phyloP scores from a whole-genome alignment of 1,139 yeast genomes.

The Arxiozyma bovina region DNA sequence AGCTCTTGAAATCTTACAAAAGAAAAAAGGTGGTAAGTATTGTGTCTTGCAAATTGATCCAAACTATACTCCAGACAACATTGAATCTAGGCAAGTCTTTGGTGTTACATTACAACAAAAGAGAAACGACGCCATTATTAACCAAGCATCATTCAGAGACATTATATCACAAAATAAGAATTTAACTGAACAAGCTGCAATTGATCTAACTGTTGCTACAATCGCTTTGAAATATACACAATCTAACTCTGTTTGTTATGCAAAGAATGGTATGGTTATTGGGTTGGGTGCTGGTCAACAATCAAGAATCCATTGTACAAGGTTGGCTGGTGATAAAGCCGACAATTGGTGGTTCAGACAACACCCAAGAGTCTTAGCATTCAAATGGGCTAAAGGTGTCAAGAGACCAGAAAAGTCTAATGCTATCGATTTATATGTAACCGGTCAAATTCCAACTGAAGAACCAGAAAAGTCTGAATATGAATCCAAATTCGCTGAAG shows the following conservation, averaged over 20 bases:
- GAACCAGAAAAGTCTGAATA: conserved; percentile 93
- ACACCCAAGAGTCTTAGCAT: conserved; percentile 85
- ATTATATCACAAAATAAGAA: conserved; percentile 79
- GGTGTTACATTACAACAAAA: conserved; percentile 93
- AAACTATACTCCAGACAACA: conserved; percentile 68
- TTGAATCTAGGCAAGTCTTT: conserved; percentile 90
- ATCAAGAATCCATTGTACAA: conserved; percentile 96
- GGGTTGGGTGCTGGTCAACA: conserved; percentile 99
- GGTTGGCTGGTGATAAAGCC: conserved; percentile 98
- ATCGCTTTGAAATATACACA: conserved; percentile 96
- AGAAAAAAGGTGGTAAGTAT: conserved; percentile 95
- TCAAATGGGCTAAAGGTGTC: conserved; percentile 97
- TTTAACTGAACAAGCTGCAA: conserved; percentile 81
- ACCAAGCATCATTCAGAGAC: conserved; percentile 80
- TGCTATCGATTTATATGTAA: conserved; percentile 89
- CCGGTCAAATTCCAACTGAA: conserved; percentile 80
- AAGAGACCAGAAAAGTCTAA: conserved; percentile 98
- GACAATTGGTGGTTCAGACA: conserved; percentile 99
- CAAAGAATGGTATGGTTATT: conserved; percentile 97
- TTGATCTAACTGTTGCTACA: conserved; percentile 93
- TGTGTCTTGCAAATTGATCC: conserved; percentile 95
- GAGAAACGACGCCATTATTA: conserved; percentile 94
- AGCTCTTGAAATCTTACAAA: conserved; percentile 77
- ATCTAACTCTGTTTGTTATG: conserved; percentile 95
- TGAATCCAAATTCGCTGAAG: conserved; percentile 73